Conservation (phyloP, 2,329 filamentous ascomycete species). For the Penicillium hordei region DNA sequence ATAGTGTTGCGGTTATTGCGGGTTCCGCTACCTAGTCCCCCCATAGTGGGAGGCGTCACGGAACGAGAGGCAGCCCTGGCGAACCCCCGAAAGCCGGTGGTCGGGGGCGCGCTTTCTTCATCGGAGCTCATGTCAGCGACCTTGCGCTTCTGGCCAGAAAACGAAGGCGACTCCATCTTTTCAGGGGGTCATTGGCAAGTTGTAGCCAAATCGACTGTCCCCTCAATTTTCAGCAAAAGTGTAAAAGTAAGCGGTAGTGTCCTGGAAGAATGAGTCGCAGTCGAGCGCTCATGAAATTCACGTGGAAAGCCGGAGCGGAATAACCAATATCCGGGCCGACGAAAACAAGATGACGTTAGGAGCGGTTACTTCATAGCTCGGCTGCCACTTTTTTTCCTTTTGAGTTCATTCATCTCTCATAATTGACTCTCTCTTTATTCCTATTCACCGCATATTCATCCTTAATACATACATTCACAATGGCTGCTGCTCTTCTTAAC, state of each 20-base stretch:
- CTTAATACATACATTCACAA: constrained; percentile 40
- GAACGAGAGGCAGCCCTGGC: constrained; percentile 38
- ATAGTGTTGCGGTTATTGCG: constrained; percentile 33
- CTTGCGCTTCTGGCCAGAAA: constrained; percentile 44
- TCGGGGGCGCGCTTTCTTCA: constrained; percentile 36
- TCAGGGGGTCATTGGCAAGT: constrained; percentile 3
- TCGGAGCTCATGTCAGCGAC: constrained; percentile 43
- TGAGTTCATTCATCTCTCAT: constrained; percentile 6
- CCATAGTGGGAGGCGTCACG: constrained; percentile 36
- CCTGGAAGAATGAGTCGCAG: not conserved
- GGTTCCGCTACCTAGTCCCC: constrained; percentile 30
- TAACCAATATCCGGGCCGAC: constrained; percentile 12
- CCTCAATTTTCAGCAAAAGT: not conserved
- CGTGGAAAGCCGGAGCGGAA: constrained; percentile 20
- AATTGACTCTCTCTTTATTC: constrained; percentile 5
- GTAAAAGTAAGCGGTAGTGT: not conserved
- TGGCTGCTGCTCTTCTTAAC: constrained; percentile 76
- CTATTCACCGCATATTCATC: not conserved
- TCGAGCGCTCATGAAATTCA: constrained; percentile 21
- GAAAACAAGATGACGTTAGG: constrained; percentile 30
- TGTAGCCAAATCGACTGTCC: not conserved
- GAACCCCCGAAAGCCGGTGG: constrained; percentile 41
- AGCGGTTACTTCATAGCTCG: constrained; percentile 29
- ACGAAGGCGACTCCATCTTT: constrained; percentile 36
- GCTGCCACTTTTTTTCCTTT: constrained; percentile 13